A percentile compares a stretch with the other conserved stretches of the same genome.
Conservation (phyloP, 805 yeast species). For the Yamadazyma kitorensis region DNA sequence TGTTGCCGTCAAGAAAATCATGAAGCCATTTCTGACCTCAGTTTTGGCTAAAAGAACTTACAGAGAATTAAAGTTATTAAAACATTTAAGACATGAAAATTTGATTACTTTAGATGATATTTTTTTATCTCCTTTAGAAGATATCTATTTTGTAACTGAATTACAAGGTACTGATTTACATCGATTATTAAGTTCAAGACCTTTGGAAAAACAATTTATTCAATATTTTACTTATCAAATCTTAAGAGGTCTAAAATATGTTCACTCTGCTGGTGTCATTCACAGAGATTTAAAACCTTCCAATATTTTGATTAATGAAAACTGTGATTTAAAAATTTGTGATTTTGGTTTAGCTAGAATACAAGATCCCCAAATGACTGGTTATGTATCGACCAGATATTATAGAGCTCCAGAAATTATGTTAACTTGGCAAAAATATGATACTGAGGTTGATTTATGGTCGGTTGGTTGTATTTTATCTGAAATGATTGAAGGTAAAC, state of each 20-base stretch:
- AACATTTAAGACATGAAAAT: slow-evolving; percentile 93
- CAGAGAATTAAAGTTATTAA: slow-evolving; percentile 88
- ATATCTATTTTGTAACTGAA: slow-evolving; percentile 94
- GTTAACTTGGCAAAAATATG: slow-evolving; percentile 98
- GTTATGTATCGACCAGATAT: slow-evolving; percentile 92
- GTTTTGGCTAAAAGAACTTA: slow-evolving; percentile 95
- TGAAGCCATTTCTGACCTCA: slow-evolving; percentile 95
- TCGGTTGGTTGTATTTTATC: slow-evolving; percentile 96
- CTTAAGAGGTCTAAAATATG: slow-evolving; percentile 82
- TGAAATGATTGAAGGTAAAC: slow-evolving; percentile 96
- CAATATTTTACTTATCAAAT: slow-evolving; percentile 97
- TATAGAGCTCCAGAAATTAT: slow-evolving; percentile 98
- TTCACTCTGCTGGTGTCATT: slow-evolving; percentile 88
- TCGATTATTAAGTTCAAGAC: slow-evolving; percentile 84
- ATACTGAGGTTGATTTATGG: slow-evolving; percentile 97
- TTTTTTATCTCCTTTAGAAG: slow-evolving; percentile 91
- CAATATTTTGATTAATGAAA: slow-evolving; percentile 81
- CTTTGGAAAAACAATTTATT: slow-evolving; percentile 92
- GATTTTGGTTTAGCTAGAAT: slow-evolving; percentile 95
- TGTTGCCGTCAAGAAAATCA: slow-evolving; percentile 95
- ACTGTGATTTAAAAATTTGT: slow-evolving; percentile 87
- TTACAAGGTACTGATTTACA: slow-evolving; percentile 96
- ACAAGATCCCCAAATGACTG: slow-evolving; percentile 99
- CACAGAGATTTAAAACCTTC: slow-evolving; percentile 87
- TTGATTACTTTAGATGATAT: slow-evolving; percentile 90